Base-by-base conservation (phyloP, 495 filamentous ascomycete species). In the Sabuloglossum arenarium region DNA sequence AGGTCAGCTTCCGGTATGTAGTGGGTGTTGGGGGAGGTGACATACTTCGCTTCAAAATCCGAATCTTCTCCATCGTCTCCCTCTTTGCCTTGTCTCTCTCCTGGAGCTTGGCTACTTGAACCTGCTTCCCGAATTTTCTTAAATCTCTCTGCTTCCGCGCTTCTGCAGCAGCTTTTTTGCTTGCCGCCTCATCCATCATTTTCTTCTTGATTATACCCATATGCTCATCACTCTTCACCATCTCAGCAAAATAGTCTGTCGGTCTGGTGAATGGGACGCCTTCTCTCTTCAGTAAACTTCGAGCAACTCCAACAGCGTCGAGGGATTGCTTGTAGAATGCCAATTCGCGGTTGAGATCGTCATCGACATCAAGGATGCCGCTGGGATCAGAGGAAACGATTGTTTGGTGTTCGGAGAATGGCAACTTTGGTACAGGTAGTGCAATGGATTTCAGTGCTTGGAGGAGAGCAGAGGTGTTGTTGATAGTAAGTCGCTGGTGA, bases 81-180 rank as follows among this genome's bases (percentile, higher is more conserved):
- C 79, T 80, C 81, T 94, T 94, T 68, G 80, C 82, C 76, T 88
- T 94, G 50, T 80, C 79, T 27, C 91, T 70, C 75, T 97, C 90
- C 70, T 94, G 89, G 71, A 90, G 67, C 76, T 94, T 96, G 59
- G 87, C 88, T 60, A 94, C 80, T 75, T 98, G 91, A 59, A 97
- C 91, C 71, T 94, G 86, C 73, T 98, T 98, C 60, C 91, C 91
- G 70, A 97, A 98, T 71, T 96, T 97, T 81, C 94, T 97, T 60
- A 96, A 73, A 70, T 98, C 91, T 58, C 91, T 75, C 74, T 85
- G 88, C 71, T 85, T 84, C 65, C 87, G 79, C 27, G 91, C 91
- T 68, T 98, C 91, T 21, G 82, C 80, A 6, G 86, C 77, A 1
- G 93, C 90, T 76, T 94, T 95, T 76, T 91, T 94, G 53, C 75